Conservation (phyloP, 164 flowering plant genomes). For the Piper betle region DNA sequence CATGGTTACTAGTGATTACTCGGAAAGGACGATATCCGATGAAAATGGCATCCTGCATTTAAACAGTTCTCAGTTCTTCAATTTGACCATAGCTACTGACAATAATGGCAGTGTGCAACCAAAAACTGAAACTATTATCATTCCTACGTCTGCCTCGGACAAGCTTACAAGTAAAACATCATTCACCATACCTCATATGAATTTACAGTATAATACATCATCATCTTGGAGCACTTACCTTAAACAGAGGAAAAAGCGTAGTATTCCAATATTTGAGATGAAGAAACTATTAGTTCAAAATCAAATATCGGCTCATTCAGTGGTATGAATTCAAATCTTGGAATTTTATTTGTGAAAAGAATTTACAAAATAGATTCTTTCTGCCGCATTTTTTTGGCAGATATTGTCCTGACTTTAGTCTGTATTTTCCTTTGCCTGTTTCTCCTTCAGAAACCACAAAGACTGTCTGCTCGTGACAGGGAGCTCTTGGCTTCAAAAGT, state of each 20-base stretch:
- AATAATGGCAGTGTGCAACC: background rate
- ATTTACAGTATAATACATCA: background rate
- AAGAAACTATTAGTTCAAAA: background rate
- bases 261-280: background rate
- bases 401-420: background rate
- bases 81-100: background rate
- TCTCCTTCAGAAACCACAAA: constrained; percentile 2
- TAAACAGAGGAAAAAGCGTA: background rate
- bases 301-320: background rate
- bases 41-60: background rate
- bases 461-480: constrained; percentile 2
- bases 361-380: too few relatives aligned
- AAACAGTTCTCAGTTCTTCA: background rate
- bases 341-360: background rate
- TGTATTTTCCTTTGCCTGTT: background rate
- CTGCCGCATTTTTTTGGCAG: background rate
- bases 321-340: background rate
- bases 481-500: constrained; percentile 6
- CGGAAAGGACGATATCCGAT: background rate
- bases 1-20: background rate
- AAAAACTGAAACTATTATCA: background rate
- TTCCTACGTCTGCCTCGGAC: background rate
- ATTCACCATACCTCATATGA: background rate
- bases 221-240: background rate
- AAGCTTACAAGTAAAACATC: background rate